These are phyloP conservation scores for Suillus bovinus DNA, from an alignment of 768 basidiomycete genomes.

Conservation along the genomic window DNA sequence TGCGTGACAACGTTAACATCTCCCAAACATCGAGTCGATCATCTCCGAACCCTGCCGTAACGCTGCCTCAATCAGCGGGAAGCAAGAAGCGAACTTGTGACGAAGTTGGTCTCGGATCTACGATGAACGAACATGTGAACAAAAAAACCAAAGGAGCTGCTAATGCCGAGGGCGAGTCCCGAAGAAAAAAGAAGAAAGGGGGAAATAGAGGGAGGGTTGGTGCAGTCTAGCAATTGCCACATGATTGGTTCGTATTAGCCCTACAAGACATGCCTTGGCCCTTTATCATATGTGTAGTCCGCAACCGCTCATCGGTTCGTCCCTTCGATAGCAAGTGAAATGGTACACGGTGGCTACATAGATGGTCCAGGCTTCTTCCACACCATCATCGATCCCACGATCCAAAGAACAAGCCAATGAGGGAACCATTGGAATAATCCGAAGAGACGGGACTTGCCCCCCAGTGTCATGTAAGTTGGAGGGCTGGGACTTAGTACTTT, in stretches of 20 bases:
- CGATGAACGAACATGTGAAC: background rate
- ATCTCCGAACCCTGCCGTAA: background rate
- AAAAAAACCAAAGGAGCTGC: background rate
- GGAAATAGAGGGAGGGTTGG: conserved; percentile 12
- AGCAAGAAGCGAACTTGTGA: conserved; percentile 25
- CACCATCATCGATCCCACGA: conserved; percentile 11
- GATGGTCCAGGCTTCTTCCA: background rate
- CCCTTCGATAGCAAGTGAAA: background rate
- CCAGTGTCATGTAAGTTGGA: conserved; percentile 51
- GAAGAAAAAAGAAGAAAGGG: conserved; percentile 27
- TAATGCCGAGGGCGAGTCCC: conserved; percentile 6
- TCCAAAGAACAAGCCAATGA: conserved; percentile 20
- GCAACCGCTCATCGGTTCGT: background rate
- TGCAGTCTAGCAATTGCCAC: background rate
- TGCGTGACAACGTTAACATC: background rate
- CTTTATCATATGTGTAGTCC: background rate
- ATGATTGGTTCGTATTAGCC: background rate
- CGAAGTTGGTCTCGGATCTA: conserved; percentile 11
- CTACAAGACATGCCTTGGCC: background rate
- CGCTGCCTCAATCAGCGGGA: background rate
- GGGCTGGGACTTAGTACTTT: conserved; percentile 49
- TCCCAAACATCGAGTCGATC: background rate
- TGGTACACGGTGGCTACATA: background rate
- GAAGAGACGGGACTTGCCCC: conserved; percentile 37
- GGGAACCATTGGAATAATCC: conserved; percentile 27